Conservation (phyloP, 768 basidiomycete species). For the Gymnopilus dilepis region DNA sequence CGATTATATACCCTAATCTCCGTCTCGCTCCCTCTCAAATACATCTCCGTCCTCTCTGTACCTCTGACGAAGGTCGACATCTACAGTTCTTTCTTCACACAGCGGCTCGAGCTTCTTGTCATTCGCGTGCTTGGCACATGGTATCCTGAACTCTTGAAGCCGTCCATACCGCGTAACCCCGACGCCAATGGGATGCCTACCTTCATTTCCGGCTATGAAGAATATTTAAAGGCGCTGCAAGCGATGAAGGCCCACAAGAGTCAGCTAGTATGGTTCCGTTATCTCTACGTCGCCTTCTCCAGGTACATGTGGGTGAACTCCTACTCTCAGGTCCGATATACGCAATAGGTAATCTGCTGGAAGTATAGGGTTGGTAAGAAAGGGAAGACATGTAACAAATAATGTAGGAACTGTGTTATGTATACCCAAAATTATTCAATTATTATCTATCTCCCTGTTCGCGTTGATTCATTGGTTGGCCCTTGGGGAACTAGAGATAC, state of each 20-base stretch:
- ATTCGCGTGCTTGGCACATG: conserved; percentile 19
- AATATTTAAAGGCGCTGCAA: conserved; percentile 58
- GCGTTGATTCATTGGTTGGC: not conserved
- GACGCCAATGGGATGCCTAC: conserved; percentile 37
- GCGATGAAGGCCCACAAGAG: conserved; percentile 78
- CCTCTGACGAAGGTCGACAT: conserved; percentile 54
- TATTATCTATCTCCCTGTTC: not conserved
- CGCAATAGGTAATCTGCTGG: too few species aligned
- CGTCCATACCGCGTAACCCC: conserved; percentile 19
- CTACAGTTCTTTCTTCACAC: conserved; percentile 28
- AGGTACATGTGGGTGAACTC: conserved; percentile 95
- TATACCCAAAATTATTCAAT: conserved; percentile 1
- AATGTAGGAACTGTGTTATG: too few species aligned
- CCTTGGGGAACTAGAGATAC: conserved; percentile 20
- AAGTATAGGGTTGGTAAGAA: not conserved
- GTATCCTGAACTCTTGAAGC: conserved; percentile 21
- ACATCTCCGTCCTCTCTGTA: conserved; percentile 59
- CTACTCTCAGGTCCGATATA: conserved; percentile 57
- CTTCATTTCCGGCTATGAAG: conserved; percentile 61
- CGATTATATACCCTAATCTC: conserved; percentile 67
- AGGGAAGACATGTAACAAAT: conserved; percentile 4
- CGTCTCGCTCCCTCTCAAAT: conserved; percentile 62
- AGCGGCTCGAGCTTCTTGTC: conserved; percentile 29
- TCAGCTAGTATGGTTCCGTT: conserved; percentile 91
- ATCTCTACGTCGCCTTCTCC: conserved; percentile 80